Evolutionary conservation across 2,329 filamentous ascomycete genomes (phyloP).

Genomic region (Apiospora marii): DNA sequence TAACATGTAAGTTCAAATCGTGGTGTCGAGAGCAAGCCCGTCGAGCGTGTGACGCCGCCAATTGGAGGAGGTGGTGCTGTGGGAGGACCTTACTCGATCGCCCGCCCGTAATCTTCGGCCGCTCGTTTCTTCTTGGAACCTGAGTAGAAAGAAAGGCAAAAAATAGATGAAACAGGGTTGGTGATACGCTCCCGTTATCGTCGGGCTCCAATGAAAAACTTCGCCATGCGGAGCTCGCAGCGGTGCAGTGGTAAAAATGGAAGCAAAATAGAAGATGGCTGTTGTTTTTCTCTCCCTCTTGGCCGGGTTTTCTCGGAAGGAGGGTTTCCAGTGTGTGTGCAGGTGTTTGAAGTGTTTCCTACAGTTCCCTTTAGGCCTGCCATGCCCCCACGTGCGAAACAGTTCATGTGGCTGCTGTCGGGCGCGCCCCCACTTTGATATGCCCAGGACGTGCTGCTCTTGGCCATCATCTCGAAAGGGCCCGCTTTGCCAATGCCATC

Average conservation of each 20-base stretch:
- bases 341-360: constrained; percentile 19
- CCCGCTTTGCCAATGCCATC: constrained; percentile 17
- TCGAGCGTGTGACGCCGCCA: background rate
- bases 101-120: background rate
- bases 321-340: constrained; percentile 12
- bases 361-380: background rate
- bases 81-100: background rate
- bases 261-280: background rate
- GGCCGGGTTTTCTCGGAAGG: constrained; percentile 19
- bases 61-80: background rate
- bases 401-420: constrained; percentile 2
- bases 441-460: background rate
- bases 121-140: background rate
- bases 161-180: constrained; percentile 20
- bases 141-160: background rate
- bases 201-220: background rate
- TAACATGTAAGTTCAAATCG: background rate
- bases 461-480: background rate
- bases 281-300: background rate
- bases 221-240: background rate
- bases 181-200: background rate
- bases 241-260: background rate
- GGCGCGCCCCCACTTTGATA: background rate
- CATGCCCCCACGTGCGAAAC: constrained; percentile 19
- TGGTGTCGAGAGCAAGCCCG: background rate